phyloP scores from a whole-genome alignment of 768 basidiomycete species.

The Cystobasidiopsis lactophilus region DNA sequence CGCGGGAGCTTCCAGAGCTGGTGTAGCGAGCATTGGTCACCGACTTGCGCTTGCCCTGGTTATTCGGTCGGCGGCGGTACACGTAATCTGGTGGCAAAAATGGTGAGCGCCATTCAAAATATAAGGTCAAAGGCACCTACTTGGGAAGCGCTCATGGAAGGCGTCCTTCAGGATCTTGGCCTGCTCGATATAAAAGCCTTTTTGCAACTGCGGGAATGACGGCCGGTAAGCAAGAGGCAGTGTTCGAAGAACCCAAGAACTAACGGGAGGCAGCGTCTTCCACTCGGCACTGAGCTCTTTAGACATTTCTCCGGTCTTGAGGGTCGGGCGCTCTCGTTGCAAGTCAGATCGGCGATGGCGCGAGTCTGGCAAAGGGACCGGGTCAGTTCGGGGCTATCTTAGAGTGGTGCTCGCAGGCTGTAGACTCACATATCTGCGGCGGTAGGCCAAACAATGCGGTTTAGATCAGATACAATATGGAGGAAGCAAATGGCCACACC shows the following conservation, averaged over 20 bases:
- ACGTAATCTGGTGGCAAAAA: neutral
- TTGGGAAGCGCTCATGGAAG: neutral
- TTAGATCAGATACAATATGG: too few relatives aligned
- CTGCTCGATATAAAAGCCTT: neutral
- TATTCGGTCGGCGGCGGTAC: neutral
- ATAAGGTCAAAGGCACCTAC: neutral
- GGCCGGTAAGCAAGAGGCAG: neutral
- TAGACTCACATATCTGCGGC: too few relatives aligned
- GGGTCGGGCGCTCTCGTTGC: neutral
- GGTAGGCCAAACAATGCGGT: too few relatives aligned
- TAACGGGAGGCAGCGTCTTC: neutral
- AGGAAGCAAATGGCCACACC: neutral
- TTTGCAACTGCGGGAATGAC: neutral
- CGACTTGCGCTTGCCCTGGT: neutral
- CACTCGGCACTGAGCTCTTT: neutral
- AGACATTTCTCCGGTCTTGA: neutral
- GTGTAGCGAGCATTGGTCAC: neutral
- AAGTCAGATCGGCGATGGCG: neutral
- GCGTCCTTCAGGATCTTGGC: neutral
- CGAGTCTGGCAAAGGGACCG: neutral
- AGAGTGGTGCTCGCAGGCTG: neutral
- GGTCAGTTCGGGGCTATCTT: neutral
- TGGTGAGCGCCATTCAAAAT: neutral
- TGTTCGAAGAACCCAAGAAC: neutral
- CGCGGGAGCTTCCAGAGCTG: neutral